These are phyloP conservation scores for Saururus chinensis DNA, from an alignment of 164 flowering plant species.

Conservation along the genomic window DNA sequence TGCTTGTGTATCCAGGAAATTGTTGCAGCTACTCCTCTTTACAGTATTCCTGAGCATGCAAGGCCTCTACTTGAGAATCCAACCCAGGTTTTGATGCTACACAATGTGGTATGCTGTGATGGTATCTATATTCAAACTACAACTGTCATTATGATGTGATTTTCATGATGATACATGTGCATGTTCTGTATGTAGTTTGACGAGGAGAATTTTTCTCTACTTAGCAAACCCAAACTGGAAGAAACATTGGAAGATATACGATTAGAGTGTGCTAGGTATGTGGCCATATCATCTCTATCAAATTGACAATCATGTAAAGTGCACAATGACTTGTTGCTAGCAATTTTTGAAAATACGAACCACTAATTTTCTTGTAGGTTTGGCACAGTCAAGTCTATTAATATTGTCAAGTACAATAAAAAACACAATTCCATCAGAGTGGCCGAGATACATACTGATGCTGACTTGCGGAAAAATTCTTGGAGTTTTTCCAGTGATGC, in stretches of 20 bases:
- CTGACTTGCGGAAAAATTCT: constrained; percentile 1
- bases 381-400: constrained; percentile 69
- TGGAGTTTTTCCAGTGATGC: constrained; percentile 11
- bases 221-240: constrained; percentile 54
- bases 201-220: constrained; percentile 29
- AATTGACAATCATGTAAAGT: not conserved
- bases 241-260: constrained; percentile 83
- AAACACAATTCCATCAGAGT: not conserved
- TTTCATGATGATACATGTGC: not conserved
- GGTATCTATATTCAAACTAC: not conserved
- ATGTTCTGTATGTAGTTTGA: constrained; percentile 32
- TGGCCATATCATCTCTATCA: not conserved
- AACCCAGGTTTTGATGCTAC: constrained; percentile 61
- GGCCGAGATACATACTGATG: constrained; percentile 13
- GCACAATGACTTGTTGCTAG: not conserved
- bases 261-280: constrained; percentile 80
- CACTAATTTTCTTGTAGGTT: constrained; percentile 42
- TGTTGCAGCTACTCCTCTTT: constrained; percentile 26
- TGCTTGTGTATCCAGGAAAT: constrained; percentile 33
- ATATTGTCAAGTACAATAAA: constrained; percentile 29
- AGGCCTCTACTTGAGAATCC: constrained; percentile 75
- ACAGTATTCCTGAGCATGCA: constrained; percentile 73
- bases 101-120: constrained; percentile 58
- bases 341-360: not conserved
- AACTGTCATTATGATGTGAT: not conserved